A percentile compares a stretch with the other conserved stretches of the same genome.
phyloP scores from a whole-genome alignment of 2,329 filamentous ascomycete genomes.

The Xenoacremonium recifei region DNA sequence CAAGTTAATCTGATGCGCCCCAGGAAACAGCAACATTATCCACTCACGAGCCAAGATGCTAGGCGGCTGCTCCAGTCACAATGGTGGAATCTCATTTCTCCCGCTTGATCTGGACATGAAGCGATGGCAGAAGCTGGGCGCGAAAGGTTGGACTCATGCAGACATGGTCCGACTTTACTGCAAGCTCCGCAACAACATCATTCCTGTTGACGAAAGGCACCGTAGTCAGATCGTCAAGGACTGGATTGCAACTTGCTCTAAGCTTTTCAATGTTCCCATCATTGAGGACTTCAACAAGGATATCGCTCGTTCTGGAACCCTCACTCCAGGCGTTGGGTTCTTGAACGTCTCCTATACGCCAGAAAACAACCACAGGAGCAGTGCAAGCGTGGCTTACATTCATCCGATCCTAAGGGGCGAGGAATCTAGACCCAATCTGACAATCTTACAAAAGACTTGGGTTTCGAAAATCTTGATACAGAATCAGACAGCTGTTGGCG shows the following conservation, averaged over 20 bases:
- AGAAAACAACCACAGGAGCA: slow-evolving; percentile 79
- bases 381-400: slow-evolving; percentile 87
- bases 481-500: slow-evolving; percentile 68
- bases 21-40: slow-evolving; percentile 86
- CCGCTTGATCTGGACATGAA: slow-evolving; percentile 87
- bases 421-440: slow-evolving; percentile 80
- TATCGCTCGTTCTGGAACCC: slow-evolving; percentile 69
- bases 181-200: slow-evolving; percentile 84
- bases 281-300: slow-evolving; percentile 85
- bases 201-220: slow-evolving; percentile 82
- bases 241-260: slow-evolving; percentile 80
- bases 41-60: slow-evolving; percentile 91
- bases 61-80: slow-evolving; percentile 90
- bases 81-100: slow-evolving; percentile 89
- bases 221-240: slow-evolving; percentile 89
- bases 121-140: slow-evolving; percentile 79
- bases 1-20: no score
- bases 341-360: slow-evolving; percentile 92
- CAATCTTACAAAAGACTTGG: slow-evolving; percentile 83
- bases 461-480: slow-evolving; percentile 77
- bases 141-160: slow-evolving; percentile 83
- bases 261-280: slow-evolving; percentile 75
- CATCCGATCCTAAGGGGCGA: slow-evolving; percentile 84
- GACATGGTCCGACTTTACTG: slow-evolving; percentile 79
- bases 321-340: slow-evolving; percentile 80